These are phyloP conservation scores for Puccinia novopanici DNA, from an alignment of 1,284 basidiomycete genomes.

Conservation along the genomic window DNA sequence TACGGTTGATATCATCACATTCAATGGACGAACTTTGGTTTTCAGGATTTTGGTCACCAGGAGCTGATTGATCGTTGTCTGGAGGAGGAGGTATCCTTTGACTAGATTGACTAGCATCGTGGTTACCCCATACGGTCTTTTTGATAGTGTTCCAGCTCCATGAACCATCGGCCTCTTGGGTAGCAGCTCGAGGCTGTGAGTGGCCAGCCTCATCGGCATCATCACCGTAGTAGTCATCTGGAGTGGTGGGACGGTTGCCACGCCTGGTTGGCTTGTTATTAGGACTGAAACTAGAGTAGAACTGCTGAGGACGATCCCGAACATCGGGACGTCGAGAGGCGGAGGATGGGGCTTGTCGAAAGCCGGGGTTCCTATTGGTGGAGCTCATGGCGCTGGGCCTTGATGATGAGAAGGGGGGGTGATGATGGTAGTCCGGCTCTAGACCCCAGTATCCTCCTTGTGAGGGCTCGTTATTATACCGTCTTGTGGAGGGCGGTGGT, in stretches of 20 bases:
- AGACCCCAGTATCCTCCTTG: background rate
- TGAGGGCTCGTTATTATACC: conserved; percentile 18
- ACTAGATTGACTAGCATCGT: conserved; percentile 20
- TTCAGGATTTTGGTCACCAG: conserved; percentile 10
- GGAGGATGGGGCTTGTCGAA: conserved; percentile 3
- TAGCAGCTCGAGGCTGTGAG: background rate
- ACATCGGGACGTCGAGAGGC: conserved; percentile 1
- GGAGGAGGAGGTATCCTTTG: background rate
- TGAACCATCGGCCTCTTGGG: conserved; percentile 21
- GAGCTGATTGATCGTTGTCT: background rate
- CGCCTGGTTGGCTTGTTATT: conserved; percentile 5
- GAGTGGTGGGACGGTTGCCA: conserved; percentile 5
- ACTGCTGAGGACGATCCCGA: background rate
- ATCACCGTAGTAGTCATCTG: background rate
- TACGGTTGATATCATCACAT: background rate
- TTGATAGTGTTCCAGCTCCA: conserved; percentile 45
- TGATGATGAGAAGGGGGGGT: background rate
- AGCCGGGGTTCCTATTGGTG: background rate
- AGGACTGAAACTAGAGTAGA: background rate
- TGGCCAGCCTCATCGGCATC: background rate
- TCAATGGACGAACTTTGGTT: conserved; percentile 23
- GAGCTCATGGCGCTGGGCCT: conserved; percentile 27
- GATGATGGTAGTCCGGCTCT: conserved; percentile 23
- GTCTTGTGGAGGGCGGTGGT: background rate
- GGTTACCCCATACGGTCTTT: conserved; percentile 49